Percentiles rank a stretch among this genome's conserved stretches.
Evolutionary conservation across 495 filamentous ascomycete genomes (phyloP).

Genomic region (Massariosphaeria phaeospora): DNA sequence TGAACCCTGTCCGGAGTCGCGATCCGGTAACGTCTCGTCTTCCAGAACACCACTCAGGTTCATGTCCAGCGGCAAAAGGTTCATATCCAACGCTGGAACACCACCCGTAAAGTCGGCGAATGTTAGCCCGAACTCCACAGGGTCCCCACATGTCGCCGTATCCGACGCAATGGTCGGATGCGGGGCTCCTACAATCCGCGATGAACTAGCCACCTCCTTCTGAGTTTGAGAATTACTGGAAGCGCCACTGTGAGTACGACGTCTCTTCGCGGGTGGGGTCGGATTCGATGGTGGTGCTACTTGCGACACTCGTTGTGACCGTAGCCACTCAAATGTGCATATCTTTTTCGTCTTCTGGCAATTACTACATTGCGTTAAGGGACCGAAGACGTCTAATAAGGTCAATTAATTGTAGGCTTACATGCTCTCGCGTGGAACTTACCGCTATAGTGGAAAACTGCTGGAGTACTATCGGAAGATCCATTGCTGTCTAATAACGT

Average conservation of each 20-base stretch:
- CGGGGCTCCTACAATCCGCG: constrained; percentile 4
- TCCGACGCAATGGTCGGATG: constrained; percentile 8
- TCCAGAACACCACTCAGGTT: background rate
- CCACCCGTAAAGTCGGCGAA: constrained; percentile 17
- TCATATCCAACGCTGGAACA: constrained; percentile 5
- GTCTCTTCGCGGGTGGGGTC: constrained; percentile 15
- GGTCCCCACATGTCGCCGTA: background rate
- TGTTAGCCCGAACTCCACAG: background rate
- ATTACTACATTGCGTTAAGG: constrained; percentile 34
- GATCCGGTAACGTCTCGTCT: background rate
- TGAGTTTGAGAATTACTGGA: constrained; percentile 4
- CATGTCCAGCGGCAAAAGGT: background rate
- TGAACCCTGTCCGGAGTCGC: constrained; percentile 10
- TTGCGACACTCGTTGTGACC: constrained; percentile 22
- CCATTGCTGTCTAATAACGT: constrained; percentile 16
- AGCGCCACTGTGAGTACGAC: constrained; percentile 17
- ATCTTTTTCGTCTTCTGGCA: constrained; percentile 37
- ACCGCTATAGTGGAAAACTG: constrained; percentile 27
- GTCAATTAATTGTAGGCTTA: constrained; percentile 1
- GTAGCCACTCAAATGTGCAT: constrained; percentile 38
- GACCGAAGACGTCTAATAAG: constrained; percentile 18
- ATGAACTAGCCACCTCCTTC: background rate
- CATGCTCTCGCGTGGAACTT: background rate
- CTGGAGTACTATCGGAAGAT: constrained; percentile 1
- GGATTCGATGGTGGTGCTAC: constrained; percentile 9